Base-by-base conservation (phyloP, 2,329 filamentous ascomycete genomes). In the Fusarium veterinarium region DNA sequence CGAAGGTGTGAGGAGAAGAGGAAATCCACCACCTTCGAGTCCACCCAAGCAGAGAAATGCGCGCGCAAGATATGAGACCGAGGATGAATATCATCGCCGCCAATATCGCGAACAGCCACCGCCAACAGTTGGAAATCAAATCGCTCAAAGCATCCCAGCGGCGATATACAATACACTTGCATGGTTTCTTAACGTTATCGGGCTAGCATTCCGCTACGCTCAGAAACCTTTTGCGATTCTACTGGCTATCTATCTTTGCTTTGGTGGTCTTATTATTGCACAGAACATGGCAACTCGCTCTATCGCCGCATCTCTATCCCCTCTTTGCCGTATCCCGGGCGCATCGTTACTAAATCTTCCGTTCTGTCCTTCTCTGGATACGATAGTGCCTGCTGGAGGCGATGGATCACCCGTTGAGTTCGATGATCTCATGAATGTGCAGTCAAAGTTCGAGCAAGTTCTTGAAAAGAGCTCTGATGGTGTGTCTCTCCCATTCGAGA, bases 361-460 rank as follows among this genome's bases (percentile, higher is more conserved):
- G 0, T 92, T 93, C 75, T 95, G 93, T 72, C 81, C 83, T 9
- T 75, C 76, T 55, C 67, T 70, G 42, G 77, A 74, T 52, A 78
- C 73, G 72, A 74, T 76, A 51, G 65, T 75, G 10, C 80, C 62
- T 17, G 72, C 73, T 6, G 76, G 72, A 41, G 60, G 46, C 14
- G 60, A 49, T 57, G n/a, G 60, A 55, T 37, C 64, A 23, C 80
- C 80, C 8, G 83, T 91, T 48, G 91, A 95, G 76, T 95, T 95
- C 73, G 91, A 94, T 71, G 88, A 91, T 52, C 86, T 97, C 28
- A 92, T 96, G 85, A 86, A 86, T 23, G 89, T 92, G 3, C 93
- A 97, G 80, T 85, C 88, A n/a, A 87, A 91, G 33, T 94, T 97
- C 62, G 93, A 95, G 80, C 89, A 92, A 64, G 90, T 96, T 2